Conservation (phyloP, 1,284 basidiomycete genomes). For the Peniophora sp. region DNA sequence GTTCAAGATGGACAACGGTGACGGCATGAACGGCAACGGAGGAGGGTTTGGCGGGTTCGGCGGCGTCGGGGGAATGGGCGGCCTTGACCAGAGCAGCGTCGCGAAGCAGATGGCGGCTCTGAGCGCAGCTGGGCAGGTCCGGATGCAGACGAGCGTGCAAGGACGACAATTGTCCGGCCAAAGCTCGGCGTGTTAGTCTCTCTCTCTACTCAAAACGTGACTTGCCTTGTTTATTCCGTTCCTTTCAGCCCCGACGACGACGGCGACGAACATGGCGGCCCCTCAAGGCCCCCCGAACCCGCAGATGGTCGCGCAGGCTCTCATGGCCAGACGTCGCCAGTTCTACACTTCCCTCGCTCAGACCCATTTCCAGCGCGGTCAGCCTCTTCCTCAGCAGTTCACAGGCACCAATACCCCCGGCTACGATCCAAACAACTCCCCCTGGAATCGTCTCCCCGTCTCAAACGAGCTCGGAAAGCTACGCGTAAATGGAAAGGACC, state of each 20-base stretch:
- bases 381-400: constrained; percentile 58
- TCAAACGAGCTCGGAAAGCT: constrained; percentile 52
- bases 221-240: constrained; percentile 3
- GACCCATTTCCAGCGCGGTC: constrained; percentile 43
- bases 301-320: constrained; percentile 11
- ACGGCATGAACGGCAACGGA: too few species aligned
- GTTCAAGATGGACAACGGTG: too few species aligned
- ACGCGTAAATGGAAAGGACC: constrained; percentile 68
- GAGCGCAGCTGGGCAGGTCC: constrained; percentile 52
- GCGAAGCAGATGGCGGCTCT: constrained; percentile 75
- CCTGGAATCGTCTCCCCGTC: constrained; percentile 57
- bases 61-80: constrained; percentile 1
- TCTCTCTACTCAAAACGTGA: neutral
- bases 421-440: constrained; percentile 53
- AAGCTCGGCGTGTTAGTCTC: constrained; percentile 13
- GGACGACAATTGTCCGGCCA: constrained; percentile 5
- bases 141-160: constrained; percentile 29
- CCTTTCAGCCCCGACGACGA: constrained; percentile 12
- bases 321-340: constrained; percentile 37
- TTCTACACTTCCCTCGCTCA: constrained; percentile 54
- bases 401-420: constrained; percentile 46
- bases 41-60: neutral
- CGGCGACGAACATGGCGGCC: constrained; percentile 10
- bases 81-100: constrained; percentile 23
- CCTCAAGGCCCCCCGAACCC: neutral